Percentiles rank a stretch among this genome's conserved stretches.
These are phyloP conservation scores for Amniculicola lignicola DNA, from an alignment of 495 filamentous ascomycete species.

Conservation along the genomic window DNA sequence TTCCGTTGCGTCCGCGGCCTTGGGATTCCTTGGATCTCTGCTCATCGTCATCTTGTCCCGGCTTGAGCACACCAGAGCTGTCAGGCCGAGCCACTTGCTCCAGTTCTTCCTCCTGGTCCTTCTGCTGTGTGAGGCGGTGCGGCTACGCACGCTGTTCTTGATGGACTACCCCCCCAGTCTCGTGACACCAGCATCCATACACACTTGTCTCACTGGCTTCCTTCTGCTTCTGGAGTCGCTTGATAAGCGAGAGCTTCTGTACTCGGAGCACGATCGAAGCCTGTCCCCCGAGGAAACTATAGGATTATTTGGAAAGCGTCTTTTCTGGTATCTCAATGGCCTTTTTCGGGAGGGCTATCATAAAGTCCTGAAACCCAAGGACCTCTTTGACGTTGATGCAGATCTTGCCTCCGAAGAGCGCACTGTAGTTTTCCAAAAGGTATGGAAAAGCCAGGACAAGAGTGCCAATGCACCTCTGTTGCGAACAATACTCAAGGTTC, in stretches of 20 bases:
- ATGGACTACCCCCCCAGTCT: constrained; percentile 38
- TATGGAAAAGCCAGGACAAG: constrained; percentile 16
- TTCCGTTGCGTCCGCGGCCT: constrained; percentile 49
- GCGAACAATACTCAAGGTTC: constrained; percentile 8
- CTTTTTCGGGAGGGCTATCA: constrained; percentile 45
- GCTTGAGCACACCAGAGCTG: constrained; percentile 55
- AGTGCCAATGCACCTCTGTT: constrained; percentile 5
- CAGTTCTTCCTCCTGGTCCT: constrained; percentile 59
- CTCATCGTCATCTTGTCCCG: constrained; percentile 52
- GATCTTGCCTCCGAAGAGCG: constrained; percentile 21
- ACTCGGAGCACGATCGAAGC: constrained; percentile 32
- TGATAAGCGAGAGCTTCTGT: constrained; percentile 24
- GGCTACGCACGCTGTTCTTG: constrained; percentile 58
- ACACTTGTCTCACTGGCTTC: constrained; percentile 22
- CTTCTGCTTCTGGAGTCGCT: constrained; percentile 29
- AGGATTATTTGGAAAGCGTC: constrained; percentile 50
- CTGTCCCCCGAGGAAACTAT: constrained; percentile 58
- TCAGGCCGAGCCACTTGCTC: constrained; percentile 58
- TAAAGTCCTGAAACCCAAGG: constrained; percentile 19
- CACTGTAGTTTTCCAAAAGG: constrained; percentile 2
- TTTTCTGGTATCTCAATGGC: constrained; percentile 61
- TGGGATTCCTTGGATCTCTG: constrained; percentile 46
- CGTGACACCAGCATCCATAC: constrained; percentile 24
- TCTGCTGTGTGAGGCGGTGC: constrained; percentile 56
- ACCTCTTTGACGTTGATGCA: constrained; percentile 29